Evolutionary conservation across 441 rosid genomes (phyloP), one percentile per base, ranked within the genome.

Genomic region (Gossypium lobatum): DNA sequence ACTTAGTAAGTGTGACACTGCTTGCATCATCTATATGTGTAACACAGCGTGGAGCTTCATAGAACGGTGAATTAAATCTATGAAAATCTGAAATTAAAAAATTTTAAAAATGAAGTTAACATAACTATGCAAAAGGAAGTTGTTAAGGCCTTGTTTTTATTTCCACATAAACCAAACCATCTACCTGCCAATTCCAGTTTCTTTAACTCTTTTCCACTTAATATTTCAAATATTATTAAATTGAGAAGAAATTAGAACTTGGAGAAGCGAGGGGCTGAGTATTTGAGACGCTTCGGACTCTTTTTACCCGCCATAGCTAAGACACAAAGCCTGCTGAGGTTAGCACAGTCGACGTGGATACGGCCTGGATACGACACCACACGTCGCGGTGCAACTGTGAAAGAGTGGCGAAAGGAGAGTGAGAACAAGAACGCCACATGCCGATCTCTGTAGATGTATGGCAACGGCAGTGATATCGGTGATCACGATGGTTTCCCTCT

Each of bases 231-330:
- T 20, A 17, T 28, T 21, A 46, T 13, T 9, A 17, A 71, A 57
- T 42, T 16, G 25, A 3, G 45, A 67, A 54, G 26, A 59, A 72
- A 74, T 21, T 55, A 9, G 74, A 88, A 92, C 94, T 89, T 88
- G 37, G 86, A 62, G 73, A 88, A 89, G 65, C 89, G 92, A 80
- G 95, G 93, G 74, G 93, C 75, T 4, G 89, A 80, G 85, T 95
- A 95, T 63, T 91, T 95, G 81, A 95, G 96, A 65, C 97, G 97
- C 83, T 95, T 95, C 17, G 97, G 99, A 83, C 86, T 93, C 80
- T 88, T 85, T 85, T 91, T 93, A 46, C 79, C 83, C 3, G 93
- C 86, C 82, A 93, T 79, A 45, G 92, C 82, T 18, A 84, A 59
- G 70, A 86, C 77, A 0, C 34, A 74, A 63, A 78, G 69, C 59